Evolutionary conservation across 1,284 basidiomycete species (phyloP).

Genomic region (Tremellales sp.): DNA sequence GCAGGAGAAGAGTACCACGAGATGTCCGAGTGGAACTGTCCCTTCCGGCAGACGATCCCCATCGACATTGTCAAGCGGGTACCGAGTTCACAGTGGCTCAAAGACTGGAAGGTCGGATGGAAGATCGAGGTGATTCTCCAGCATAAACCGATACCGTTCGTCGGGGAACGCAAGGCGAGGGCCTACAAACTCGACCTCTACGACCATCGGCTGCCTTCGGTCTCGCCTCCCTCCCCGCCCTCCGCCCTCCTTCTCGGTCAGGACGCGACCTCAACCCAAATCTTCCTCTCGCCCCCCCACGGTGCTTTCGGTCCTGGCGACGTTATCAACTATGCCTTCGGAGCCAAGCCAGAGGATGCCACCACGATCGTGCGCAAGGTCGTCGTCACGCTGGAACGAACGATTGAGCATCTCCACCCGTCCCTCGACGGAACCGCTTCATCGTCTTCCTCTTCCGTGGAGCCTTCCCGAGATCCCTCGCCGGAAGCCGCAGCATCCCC

Average conservation of each 20-base stretch:
- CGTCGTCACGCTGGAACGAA: constrained; percentile 28
- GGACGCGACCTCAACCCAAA: constrained; percentile 16
- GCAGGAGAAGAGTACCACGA: constrained; percentile 18
- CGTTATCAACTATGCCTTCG: constrained; percentile 21
- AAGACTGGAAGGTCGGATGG: constrained; percentile 40
- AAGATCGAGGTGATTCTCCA: constrained; percentile 34
- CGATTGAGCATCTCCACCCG: constrained; percentile 17
- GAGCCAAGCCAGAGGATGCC: constrained; percentile 27
- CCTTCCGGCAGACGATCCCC: constrained; percentile 33
- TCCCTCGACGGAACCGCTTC: not conserved
- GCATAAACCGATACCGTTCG: constrained; percentile 37
- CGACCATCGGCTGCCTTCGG: constrained; percentile 22
- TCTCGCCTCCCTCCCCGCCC: constrained; percentile 29
- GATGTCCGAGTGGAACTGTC: constrained; percentile 26
- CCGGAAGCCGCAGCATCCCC: constrained; percentile 1
- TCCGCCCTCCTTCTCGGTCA: constrained; percentile 18
- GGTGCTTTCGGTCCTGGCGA: constrained; percentile 36
- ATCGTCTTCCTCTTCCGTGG: not conserved
- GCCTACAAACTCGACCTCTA: constrained; percentile 28
- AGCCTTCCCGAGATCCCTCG: constrained; percentile 1
- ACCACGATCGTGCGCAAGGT: constrained; percentile 23
- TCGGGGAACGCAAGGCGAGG: constrained; percentile 29
- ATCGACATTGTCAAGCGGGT: constrained; percentile 21
- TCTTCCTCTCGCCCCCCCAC: constrained; percentile 26
- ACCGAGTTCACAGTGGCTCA: constrained; percentile 23